These are phyloP conservation scores for Eucalyptus regnans DNA, from an alignment of 345 rosid genomes.

Conservation along the genomic window DNA sequence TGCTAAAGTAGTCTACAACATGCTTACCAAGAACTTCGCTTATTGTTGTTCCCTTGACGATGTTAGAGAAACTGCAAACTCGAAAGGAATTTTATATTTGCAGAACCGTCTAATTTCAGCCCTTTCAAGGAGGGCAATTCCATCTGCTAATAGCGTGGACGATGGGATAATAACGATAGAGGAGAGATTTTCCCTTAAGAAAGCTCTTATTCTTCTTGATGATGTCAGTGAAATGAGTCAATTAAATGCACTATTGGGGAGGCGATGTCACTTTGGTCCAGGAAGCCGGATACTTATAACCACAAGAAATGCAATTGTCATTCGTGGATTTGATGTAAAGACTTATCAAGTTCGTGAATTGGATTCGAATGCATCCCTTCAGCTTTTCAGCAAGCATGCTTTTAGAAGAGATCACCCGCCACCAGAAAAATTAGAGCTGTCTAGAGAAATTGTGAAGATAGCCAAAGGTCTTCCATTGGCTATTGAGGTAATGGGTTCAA, in stretches of 20 bases:
- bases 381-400: background rate
- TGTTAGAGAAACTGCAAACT: background rate
- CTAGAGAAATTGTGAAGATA: background rate
- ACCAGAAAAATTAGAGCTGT: background rate
- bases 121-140: background rate
- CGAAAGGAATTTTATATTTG: background rate
- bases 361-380: fast-evolving
- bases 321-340: background rate
- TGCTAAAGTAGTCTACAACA: background rate
- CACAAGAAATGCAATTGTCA: background rate
- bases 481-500: background rate
- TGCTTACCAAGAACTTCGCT: background rate
- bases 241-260: background rate
- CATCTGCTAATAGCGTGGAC: background rate
- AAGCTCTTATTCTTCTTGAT: background rate
- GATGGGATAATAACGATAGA: background rate
- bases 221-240: background rate
- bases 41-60: background rate
- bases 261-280: no score
- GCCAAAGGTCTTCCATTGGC: background rate
- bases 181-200: background rate
- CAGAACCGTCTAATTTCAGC: background rate
- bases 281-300: no score
- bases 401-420: background rate
- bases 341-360: fast-evolving